phyloP scores from a whole-genome alignment of 1,139 yeast species.

The Hyphopichia pseudoburtonii region DNA sequence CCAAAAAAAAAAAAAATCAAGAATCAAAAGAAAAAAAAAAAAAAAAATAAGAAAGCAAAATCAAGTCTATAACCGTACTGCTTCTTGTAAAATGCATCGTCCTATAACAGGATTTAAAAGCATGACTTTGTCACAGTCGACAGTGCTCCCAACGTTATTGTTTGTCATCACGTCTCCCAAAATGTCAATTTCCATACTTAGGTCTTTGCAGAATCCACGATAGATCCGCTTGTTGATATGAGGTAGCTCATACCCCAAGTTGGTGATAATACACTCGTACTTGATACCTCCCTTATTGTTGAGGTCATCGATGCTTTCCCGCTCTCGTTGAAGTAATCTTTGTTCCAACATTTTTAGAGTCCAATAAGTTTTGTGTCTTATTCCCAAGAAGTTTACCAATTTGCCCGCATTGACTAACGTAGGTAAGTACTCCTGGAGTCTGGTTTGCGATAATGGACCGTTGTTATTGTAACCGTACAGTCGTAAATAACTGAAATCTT shows the following conservation, averaged over 20 bases:
- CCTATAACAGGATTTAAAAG: conserved; percentile 36
- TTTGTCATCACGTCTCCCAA: conserved; percentile 16
- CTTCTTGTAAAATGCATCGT: conserved; percentile 28
- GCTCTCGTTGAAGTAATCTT: conserved; percentile 7
- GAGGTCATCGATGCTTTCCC: background rate
- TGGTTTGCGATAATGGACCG: conserved; percentile 26
- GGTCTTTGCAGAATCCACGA: conserved; percentile 43
- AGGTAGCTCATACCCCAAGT: conserved; percentile 16
- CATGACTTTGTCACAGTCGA: conserved; percentile 40
- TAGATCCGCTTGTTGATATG: conserved; percentile 13
- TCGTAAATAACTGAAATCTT: conserved; percentile 27
- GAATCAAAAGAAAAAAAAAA: too few species aligned
- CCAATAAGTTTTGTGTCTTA: conserved; percentile 21
- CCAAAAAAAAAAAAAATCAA: too few species aligned
- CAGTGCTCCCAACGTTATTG: conserved; percentile 41
- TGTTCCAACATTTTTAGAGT: conserved; percentile 26
- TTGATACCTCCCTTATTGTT: conserved; percentile 4
- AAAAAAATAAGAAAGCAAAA: too few species aligned
- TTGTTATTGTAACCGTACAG: conserved; percentile 35
- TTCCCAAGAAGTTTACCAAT: conserved; percentile 15
- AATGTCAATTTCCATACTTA: conserved; percentile 48
- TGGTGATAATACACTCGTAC: conserved; percentile 29
- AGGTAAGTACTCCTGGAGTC: conserved; percentile 16
- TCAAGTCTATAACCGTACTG: conserved; percentile 2
- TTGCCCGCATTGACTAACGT: conserved; percentile 16